A percentile compares a stretch with the other conserved stretches of the same genome.
phyloP scores from a whole-genome alignment of 495 filamentous ascomycete genomes.

The Lasiosphaeria miniovina region DNA sequence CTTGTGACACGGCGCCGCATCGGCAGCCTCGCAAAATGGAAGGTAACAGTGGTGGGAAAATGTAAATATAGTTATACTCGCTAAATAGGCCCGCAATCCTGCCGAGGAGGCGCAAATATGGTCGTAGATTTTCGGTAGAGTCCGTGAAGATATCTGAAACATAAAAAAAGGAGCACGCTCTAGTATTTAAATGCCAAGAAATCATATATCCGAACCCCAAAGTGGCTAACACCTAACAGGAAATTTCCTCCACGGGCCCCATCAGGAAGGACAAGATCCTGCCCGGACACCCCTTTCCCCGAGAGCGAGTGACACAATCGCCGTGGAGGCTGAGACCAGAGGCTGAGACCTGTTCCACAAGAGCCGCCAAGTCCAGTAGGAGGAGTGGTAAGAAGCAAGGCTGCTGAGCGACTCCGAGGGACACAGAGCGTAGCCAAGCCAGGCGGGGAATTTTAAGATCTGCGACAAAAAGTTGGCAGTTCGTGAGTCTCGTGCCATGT shows the following conservation, averaged over 20 bases:
- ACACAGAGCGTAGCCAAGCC: background rate
- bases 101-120: too few relatives aligned
- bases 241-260: background rate
- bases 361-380: background rate
- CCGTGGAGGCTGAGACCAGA: slow-evolving; percentile 3
- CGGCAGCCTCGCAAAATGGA: too few relatives aligned
- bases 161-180: background rate
- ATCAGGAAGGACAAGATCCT: background rate
- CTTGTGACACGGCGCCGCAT: too few relatives aligned
- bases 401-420: background rate
- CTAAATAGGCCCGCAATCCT: too few relatives aligned
- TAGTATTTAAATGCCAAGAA: too few relatives aligned
- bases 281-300: background rate
- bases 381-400: background rate
- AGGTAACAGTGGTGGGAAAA: too few relatives aligned
- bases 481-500: too few relatives aligned
- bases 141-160: background rate
- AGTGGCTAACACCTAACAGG: too few relatives aligned
- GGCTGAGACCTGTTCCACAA: background rate
- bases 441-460: background rate
- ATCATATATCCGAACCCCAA: too few relatives aligned
- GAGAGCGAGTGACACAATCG: slow-evolving; percentile 3
- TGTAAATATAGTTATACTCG: too few relatives aligned
- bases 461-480: background rate
- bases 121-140: too few relatives aligned